phyloP scores from a whole-genome alignment of 2,329 filamentous ascomycete genomes.

The Ascochyta rabiei region DNA sequence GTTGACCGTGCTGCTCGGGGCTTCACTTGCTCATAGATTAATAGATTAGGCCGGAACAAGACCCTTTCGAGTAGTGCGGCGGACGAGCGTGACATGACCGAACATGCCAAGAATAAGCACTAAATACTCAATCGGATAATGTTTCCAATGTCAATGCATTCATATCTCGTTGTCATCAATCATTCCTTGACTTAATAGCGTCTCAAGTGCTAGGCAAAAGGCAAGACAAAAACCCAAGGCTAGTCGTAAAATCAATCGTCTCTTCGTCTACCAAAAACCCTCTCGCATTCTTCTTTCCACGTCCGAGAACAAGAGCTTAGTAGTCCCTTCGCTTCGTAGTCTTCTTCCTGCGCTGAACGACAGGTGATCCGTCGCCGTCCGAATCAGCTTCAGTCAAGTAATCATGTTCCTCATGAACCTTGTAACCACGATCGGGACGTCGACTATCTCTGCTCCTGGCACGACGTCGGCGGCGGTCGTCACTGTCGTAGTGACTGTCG shows the following conservation, averaged over 20 bases:
- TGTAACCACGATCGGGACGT: constrained; percentile 13
- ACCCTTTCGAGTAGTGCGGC: background rate
- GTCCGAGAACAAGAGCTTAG: background rate
- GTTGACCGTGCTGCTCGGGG: background rate
- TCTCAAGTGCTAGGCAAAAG: background rate
- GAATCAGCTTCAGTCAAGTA: constrained; percentile 13
- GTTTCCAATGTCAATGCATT: background rate
- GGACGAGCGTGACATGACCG: background rate
- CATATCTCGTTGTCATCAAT: background rate
- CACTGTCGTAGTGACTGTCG: constrained; percentile 4
- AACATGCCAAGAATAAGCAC: background rate
- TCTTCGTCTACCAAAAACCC: background rate
- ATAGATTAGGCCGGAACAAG: background rate
- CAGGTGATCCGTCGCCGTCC: constrained; percentile 9
- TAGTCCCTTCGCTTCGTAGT: constrained; percentile 11
- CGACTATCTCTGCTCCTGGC: constrained; percentile 12
- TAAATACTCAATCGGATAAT: background rate
- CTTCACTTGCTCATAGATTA: background rate
- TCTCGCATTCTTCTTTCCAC: background rate
- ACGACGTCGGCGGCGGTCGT: constrained; percentile 13
- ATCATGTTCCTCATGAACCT: constrained; percentile 15
- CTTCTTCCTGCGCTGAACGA: constrained; percentile 13
- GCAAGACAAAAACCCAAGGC: background rate
- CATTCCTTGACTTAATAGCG: background rate
- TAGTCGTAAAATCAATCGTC: background rate